phyloP scores from a whole-genome alignment of 2,329 filamentous ascomycete genomes.

The Harringtonia aguacate region DNA sequence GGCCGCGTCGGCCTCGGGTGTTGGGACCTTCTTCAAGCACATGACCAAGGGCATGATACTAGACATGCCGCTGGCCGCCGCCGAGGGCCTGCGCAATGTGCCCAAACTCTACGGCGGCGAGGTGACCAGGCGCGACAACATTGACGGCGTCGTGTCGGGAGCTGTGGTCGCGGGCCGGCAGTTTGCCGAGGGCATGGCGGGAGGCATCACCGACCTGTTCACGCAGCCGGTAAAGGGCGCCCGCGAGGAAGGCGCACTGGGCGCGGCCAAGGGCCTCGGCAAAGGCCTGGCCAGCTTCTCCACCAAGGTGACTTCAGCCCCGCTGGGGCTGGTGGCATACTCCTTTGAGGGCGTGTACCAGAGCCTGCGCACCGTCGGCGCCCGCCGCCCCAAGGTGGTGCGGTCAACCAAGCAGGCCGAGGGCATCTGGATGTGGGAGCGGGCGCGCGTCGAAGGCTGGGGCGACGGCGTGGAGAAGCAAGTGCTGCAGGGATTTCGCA shows the following conservation, averaged over 20 bases:
- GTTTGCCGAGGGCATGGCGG: slow-evolving; percentile 63
- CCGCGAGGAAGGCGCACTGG: slow-evolving; percentile 32
- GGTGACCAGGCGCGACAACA: slow-evolving; percentile 24
- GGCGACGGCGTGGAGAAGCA: not conserved
- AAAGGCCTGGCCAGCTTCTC: slow-evolving; percentile 66
- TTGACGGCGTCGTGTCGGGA: not conserved
- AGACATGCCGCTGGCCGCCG: slow-evolving; percentile 34
- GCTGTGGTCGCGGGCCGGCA: not conserved
- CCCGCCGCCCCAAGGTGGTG: not conserved
- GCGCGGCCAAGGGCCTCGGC: slow-evolving; percentile 67
- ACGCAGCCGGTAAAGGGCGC: slow-evolving; percentile 59
- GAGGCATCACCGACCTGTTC: slow-evolving; percentile 67
- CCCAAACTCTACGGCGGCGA: slow-evolving; percentile 41
- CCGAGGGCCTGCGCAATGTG: slow-evolving; percentile 41
- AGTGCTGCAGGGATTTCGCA: not conserved
- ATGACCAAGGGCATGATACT: slow-evolving; percentile 27
- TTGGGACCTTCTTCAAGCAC: slow-evolving; percentile 20
- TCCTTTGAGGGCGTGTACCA: not conserved
- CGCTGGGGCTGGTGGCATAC: not conserved
- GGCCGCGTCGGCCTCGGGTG: slow-evolving; percentile 4
- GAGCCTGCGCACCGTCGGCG: not conserved
- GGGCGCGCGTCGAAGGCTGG: not conserved
- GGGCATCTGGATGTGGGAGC: not conserved
- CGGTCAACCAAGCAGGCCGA: not conserved
- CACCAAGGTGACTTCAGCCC: not conserved